Evolutionary conservation across 441 rosid species (phyloP), one percentile per base, ranked within the genome.

Genomic region (Eruca vesicaria): DNA sequence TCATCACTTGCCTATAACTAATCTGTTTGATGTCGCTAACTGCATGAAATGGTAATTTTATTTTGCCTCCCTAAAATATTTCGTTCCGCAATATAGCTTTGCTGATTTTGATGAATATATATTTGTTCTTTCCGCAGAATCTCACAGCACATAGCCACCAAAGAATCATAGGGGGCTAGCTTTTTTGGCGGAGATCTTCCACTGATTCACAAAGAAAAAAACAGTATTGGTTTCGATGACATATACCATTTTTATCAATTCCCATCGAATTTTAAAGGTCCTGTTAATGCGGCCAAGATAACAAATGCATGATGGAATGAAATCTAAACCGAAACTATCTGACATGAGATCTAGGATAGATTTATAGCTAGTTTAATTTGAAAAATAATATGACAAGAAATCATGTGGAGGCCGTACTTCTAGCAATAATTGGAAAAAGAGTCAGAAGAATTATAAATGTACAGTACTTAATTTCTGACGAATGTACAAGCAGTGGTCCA

Each of bases 401-500:
- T 36, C 78, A 73, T 73, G 75, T 78, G 81, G 78, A 73, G 57
- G 9, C 45, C 71, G 78, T 78, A 78, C 78, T 45, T 63, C 61
- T 61, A 68, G 71, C 75, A 78, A 78, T 78, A 73, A 78, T 78
- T 78, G 78, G 81, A 14, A 68, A 52, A 52, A 67, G 23, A 60
- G 78, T 77, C 80, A 78, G 78, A 31, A 53, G 77, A 67, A 62
- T 61, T 68, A 71, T 73, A 75, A 83, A 78, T 84, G 78, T 52
- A 62, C 75, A 68, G 61, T 78, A 45, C 63, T 60, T 63, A 73
- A 69, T 67, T 78, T 79, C 84, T 84, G 81, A 82, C 79, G 66
- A 53, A 64, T 73, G 73, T 78, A 68, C 70, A 79, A 66, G 38
- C 63, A 53, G 87, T 88, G 96, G 93, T 87, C 93, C 92, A 71